Percentiles rank a stretch among this genome's conserved stretches.
Conservation (phyloP, 2,329 filamentous ascomycete species). For the Leptographium flavum region DNA sequence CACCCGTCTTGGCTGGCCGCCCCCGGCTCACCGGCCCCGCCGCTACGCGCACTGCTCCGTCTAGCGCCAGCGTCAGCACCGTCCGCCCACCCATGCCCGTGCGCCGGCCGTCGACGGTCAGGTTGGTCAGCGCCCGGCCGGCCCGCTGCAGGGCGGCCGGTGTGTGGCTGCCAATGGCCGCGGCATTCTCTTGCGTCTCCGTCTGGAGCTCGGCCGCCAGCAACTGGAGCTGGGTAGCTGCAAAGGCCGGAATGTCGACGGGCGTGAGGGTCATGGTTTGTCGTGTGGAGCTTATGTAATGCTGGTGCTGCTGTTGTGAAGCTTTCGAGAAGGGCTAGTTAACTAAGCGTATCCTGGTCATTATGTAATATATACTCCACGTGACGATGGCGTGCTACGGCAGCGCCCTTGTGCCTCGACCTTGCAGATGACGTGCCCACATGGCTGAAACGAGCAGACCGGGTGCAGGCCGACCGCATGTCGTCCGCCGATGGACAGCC, state of each 20-base stretch:
- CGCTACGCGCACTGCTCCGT: slow-evolving; percentile 37
- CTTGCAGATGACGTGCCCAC: slow-evolving; percentile 5
- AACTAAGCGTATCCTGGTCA: too few species aligned
- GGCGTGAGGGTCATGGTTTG: slow-evolving; percentile 12
- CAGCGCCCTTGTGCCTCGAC: too few species aligned
- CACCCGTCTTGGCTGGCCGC: too few species aligned
- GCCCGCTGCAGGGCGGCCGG: slow-evolving; percentile 58
- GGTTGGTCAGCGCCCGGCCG: slow-evolving; percentile 66
- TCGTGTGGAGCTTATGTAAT: not conserved
- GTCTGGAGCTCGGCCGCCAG: slow-evolving; percentile 57
- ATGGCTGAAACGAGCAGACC: too few species aligned
- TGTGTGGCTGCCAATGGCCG: slow-evolving; percentile 51
- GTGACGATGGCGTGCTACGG: too few species aligned
- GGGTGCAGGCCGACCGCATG: too few species aligned
- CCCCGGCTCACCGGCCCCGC: not conserved
- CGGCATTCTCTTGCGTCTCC: slow-evolving; percentile 56
- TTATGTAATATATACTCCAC: too few species aligned
- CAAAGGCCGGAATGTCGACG: slow-evolving; percentile 55
- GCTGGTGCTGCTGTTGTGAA: too few species aligned
- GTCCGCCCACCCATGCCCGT: slow-evolving; percentile 88
- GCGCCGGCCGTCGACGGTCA: slow-evolving; percentile 58
- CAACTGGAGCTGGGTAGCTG: slow-evolving; percentile 54
- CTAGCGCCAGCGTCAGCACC: slow-evolving; percentile 59
- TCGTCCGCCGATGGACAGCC: too few species aligned
- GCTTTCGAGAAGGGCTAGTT: too few species aligned